Percentiles rank a stretch among this genome's conserved stretches.
Conservation (phyloP, 176 grass and related monocot genomes). For the Ananas comosus region DNA sequence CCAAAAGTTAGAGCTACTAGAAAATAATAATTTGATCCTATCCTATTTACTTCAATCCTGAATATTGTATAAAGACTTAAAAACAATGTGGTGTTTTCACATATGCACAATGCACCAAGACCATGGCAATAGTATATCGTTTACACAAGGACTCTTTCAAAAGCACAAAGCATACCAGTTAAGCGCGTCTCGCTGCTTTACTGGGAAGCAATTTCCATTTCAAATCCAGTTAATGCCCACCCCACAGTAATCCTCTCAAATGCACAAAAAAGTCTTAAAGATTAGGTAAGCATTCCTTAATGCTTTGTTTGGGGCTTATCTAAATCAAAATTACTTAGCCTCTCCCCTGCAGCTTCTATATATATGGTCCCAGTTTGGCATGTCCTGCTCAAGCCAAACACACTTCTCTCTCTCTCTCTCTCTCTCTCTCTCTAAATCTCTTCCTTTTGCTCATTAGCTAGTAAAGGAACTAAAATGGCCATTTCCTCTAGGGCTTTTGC, state of each 20-base stretch:
- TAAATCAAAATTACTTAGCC: background rate
- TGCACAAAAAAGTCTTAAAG: background rate
- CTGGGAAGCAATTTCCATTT: background rate
- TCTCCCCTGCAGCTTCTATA: background rate
- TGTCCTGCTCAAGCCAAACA: background rate
- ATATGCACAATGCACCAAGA: too few relatives aligned
- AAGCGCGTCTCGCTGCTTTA: background rate
- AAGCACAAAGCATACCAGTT: background rate
- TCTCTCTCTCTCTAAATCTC: too few relatives aligned
- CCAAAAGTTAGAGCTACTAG: too few relatives aligned
- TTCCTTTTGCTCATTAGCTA: too few relatives aligned
- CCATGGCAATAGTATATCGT: too few relatives aligned
- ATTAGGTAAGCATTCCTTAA: background rate
- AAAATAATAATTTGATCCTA: too few relatives aligned
- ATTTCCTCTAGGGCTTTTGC: background rate
- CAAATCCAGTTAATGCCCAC: background rate
- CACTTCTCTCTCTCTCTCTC: background rate
- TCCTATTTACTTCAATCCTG: too few relatives aligned
- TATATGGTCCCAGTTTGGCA: background rate
- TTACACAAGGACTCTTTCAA: background rate
- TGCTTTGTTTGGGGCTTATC: background rate
- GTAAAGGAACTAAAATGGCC: conserved; percentile 10
- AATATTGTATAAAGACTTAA: too few relatives aligned
- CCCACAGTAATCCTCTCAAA: background rate
- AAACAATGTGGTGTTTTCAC: too few relatives aligned